Evolutionary conservation across 2,329 filamentous ascomycete species (phyloP).

Genomic region (Colletotrichum scovillei): DNA sequence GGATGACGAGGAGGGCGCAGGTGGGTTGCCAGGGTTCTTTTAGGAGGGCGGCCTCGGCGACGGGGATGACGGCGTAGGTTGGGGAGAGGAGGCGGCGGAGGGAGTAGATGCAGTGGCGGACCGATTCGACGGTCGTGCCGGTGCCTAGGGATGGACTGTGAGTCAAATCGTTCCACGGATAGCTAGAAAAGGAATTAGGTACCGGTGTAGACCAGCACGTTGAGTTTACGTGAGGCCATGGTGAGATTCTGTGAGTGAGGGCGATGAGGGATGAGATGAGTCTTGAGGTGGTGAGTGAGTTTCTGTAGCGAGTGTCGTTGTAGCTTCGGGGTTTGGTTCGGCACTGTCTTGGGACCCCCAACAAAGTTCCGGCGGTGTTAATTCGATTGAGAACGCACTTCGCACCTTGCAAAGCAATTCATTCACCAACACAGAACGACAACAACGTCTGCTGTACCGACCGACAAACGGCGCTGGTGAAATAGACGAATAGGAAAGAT

Average conservation of each 20-base stretch:
- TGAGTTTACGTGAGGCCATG: constrained; percentile 80
- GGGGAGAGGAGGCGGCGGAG: constrained; percentile 87
- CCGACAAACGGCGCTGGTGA: too few relatives aligned
- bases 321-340: constrained; percentile 9
- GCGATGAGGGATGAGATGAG: constrained; percentile 15
- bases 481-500: constrained; percentile 45
- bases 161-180: too few relatives aligned
- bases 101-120: constrained; percentile 88
- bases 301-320: neutral
- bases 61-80: constrained; percentile 91
- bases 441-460: neutral
- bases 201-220: constrained; percentile 95
- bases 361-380: neutral
- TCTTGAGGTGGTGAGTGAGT: constrained; percentile 9
- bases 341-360: constrained; percentile 23
- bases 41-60: constrained; percentile 81
- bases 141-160: constrained; percentile 65
- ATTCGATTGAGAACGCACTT: neutral
- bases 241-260: constrained; percentile 25
- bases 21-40: constrained; percentile 92
- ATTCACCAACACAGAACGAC: neutral
- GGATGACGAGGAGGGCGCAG: constrained; percentile 90
- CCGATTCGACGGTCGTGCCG: constrained; percentile 88
- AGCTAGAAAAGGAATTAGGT: constrained; percentile 38
- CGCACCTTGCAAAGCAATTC: neutral